Evolutionary conservation across 352 stramenopile genomes (phyloP), one percentile per base, ranked within the genome.

Genomic region (Phytophthora hybrid): DNA sequence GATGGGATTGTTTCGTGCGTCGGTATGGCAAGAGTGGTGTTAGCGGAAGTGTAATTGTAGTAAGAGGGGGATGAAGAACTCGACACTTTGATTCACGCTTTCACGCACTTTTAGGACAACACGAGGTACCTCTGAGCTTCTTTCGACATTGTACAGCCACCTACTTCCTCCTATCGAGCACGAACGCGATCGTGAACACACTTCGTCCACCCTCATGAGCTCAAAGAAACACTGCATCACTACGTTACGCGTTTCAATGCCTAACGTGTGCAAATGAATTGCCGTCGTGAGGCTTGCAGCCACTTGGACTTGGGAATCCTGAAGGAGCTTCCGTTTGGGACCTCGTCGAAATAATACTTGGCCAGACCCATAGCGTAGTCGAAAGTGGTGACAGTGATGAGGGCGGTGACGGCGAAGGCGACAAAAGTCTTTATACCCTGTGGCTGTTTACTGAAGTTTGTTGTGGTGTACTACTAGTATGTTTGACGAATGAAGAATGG

Each of bases 11-110:
- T 59, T 59, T 19, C n/a, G 58, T 72, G 51, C 32, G 39, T 46
- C 64, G 23, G 46, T 16, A 44, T 65, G 29, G 34, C 9, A n/a
- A 49, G 21, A 26, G 29, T 60, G 44, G 32, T 59, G 37, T 49
- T 34, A 63, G 31, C 34, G 47, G 10, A 52, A 44, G 23, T 63
- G 39, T 74, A 60, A 66, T 55, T 63, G 60, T 76, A 71, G 69
- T 66, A 63, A 54, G 44, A 18, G 34, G 1, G 59, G 34, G 37
- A 44, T 49, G 66, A 29, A 21, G 49, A 75, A 61, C 59, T 21
- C 51, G 47, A 67, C 4, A 21, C 39, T 49, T 62, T 73, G n/a
- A 41, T 59, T 62, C 66, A 58, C 31, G 3, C 31, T 7, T 71
- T 71, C 55, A 65, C 62, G 21, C 39, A 44, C 5, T 54, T 44